Evolutionary conservation across 495 filamentous ascomycete species (phyloP), one percentile per base, ranked within the genome.

Genomic region (Sporormia fimetaria): DNA sequence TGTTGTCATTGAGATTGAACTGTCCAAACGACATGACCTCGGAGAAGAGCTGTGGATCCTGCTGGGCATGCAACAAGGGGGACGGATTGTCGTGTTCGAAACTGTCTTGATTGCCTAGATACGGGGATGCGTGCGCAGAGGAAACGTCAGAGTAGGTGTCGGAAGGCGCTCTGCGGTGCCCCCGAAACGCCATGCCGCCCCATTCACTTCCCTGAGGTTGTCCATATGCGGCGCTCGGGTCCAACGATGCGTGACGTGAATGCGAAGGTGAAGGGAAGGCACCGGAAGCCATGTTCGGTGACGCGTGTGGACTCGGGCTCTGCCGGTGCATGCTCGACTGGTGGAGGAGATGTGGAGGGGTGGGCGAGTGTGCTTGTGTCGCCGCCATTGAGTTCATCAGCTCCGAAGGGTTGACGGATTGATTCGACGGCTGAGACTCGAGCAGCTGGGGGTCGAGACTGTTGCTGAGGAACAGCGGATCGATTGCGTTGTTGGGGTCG

Each of bases 131-230:
- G 6, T 78, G 73, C 0, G 74, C 80, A 14, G 86, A 92, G 21
- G 83, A 88, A 5, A 83, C 71, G 51, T 95, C 90, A 4, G 87
- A 95, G 51, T 81, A 83, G 4, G 60, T 55, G 57, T 95, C 90
- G 5, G 88, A 95, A 1, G 87, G 83, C 24, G 80, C 74, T 55
- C 86, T 72, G 39, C 87, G 74, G 58, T 95, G 87, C 4, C 66
- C 64, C 40, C 80, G 75, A 52, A 92, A 95, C 29, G 64, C 68
- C 58, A 85, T 75, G 24, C 70, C 67, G 40, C 66, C 70, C 83
- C 83, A 88, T 37, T 86, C 80, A 30, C 53, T 50, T 22, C 69
- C 37, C 42, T 79, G 81, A 8, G 68, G 70, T 23, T 74, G 76
- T 42, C 78, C 65, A 53, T 78, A 81, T 24, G 71, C 74, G 15